A percentile compares a stretch with the other conserved stretches of the same genome.
Conservation (phyloP, 768 basidiomycete species). For the Lentinula boryana region DNA sequence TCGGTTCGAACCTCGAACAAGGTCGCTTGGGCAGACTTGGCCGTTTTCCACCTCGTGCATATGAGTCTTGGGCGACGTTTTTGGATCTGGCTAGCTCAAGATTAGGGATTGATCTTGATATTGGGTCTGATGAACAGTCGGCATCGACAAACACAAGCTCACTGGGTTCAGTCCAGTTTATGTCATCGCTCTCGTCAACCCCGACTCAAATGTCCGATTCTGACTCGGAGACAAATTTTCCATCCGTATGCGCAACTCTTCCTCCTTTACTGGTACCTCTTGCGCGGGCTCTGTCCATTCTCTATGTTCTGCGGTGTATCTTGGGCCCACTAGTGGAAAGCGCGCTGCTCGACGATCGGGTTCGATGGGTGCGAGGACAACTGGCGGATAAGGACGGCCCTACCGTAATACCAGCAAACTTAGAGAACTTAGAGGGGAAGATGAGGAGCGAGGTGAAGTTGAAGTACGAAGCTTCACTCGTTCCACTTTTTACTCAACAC, state of each 20-base stretch:
- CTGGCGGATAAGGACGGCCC: slow-evolving; percentile 11
- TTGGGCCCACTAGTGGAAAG: slow-evolving; percentile 66
- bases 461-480: slow-evolving; percentile 32
- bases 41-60: slow-evolving; percentile 33
- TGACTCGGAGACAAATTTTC: background rate
- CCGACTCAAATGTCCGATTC: background rate
- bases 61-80: slow-evolving; percentile 36
- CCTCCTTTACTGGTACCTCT: background rate
- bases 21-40: slow-evolving; percentile 34
- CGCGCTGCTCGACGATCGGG: slow-evolving; percentile 56
- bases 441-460: background rate
- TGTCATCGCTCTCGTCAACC: background rate
- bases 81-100: slow-evolving; percentile 9
- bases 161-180: background rate
- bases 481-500: slow-evolving; percentile 50
- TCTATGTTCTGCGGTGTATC: slow-evolving; percentile 64
- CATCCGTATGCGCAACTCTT: background rate
- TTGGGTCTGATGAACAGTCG: background rate
- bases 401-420: background rate
- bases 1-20: slow-evolving; percentile 17
- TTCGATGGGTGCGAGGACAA: slow-evolving; percentile 46
- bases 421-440: background rate
- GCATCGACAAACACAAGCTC: background rate
- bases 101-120: slow-evolving; percentile 2
- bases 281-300: slow-evolving; percentile 32